Evolutionary conservation across 108 stramenopile genomes (phyloP).

Genomic region (Cyclotella baltica): DNA sequence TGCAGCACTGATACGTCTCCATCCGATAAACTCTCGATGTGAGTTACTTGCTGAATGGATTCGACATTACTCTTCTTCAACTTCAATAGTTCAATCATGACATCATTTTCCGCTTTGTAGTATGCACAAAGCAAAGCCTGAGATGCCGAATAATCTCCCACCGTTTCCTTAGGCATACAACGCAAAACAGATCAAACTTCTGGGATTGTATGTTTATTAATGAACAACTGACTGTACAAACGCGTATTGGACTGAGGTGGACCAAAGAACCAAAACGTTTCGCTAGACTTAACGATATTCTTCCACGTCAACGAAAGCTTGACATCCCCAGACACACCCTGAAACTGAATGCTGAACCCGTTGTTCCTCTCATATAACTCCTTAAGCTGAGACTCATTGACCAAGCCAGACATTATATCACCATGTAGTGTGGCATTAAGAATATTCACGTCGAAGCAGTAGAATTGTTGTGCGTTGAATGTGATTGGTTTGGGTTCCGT

Average conservation of each 20-base stretch:
- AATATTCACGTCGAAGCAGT: neutral
- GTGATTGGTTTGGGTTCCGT: neutral
- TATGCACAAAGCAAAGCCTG: neutral
- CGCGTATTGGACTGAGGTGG: neutral
- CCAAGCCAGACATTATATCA: no score
- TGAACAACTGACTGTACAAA: neutral
- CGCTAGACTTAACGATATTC: neutral
- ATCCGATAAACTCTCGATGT: neutral
- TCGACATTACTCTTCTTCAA: neutral
- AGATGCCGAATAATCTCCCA: neutral
- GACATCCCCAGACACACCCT: neutral
- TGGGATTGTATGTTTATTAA: neutral
- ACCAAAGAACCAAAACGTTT: neutral
- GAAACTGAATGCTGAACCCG: neutral
- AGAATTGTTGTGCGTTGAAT: neutral
- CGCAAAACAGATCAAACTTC: neutral
- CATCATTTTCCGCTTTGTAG: neutral
- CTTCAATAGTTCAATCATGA: neutral
- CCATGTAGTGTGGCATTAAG: neutral
- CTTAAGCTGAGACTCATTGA: no score
- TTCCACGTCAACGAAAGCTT: neutral
- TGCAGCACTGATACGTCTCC: neutral
- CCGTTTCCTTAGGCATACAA: neutral
- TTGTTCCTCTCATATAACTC: neutral
- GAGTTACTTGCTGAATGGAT: neutral